Base-by-base conservation (phyloP, 768 basidiomycete genomes). In the Lanmaoa rubissima region DNA sequence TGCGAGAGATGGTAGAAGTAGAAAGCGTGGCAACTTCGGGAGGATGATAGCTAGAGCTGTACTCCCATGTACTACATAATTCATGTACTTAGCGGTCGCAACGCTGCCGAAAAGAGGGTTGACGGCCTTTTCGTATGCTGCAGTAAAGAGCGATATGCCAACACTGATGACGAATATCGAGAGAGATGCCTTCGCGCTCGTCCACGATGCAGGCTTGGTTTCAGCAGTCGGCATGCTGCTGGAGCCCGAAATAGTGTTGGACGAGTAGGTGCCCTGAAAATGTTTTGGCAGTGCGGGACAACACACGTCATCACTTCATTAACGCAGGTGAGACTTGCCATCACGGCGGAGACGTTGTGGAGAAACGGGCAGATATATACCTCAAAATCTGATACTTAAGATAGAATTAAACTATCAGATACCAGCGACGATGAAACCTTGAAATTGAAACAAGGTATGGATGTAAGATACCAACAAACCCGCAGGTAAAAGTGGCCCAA, bases 31-130 rank as follows among this genome's bases (percentile, higher is more conserved):
- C n/a, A 76, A 55, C 54, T 52, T 66, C 19, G 74, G 65, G 32
- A 73, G 53, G 26, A 72, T 58, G 28, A 77, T 60, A 19, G 66
- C 70, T 17, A 77, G 69, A 1, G 65, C 67, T 24, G 78, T 69
- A 53, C 68, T 71, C 42, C 76, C 72, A 26, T 76, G 65, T 12
- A 77, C 63, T 38, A 77, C 56, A 54, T 76, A 74, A 46, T 69
- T 65, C 9, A 91, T 72, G 38, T 83, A 74, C 52, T 77, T 74
- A 0, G 73, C 74, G 1, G 85, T 82, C 0, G 87, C 82, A 8
- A 77, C 76, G 13, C 79, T 74, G 46, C 85, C 89, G 68, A 90
- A 92, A 4, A 91, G 73, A 16, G 90, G 90, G 53, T 78, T 70
- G n/a, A 92, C 65, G 10, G 82, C 77, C 35, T 82, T 82, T 68